Percentiles rank a stretch among this genome's conserved stretches.
Conservation (phyloP, 176 grass and related monocot species). For the Carex scoparia region DNA sequence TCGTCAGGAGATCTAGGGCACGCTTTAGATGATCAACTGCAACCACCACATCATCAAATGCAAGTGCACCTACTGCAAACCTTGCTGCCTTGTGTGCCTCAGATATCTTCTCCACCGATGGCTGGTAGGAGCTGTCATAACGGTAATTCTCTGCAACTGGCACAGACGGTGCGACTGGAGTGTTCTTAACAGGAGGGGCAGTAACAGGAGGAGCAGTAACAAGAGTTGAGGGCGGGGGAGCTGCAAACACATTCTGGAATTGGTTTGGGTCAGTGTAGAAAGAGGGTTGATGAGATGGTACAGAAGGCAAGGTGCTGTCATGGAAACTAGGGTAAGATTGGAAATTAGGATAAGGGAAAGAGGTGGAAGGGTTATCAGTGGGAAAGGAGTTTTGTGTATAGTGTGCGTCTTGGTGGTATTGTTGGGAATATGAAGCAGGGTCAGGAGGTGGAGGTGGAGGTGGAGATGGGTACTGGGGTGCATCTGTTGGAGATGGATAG, state of each 20-base stretch:
- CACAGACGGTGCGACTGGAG: constrained; percentile 26
- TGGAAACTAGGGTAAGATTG: constrained; percentile 94
- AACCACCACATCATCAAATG: constrained; percentile 78
- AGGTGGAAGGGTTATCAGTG: constrained; percentile 41
- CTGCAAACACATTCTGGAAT: constrained; percentile 38
- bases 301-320: constrained; percentile 52
- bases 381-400: constrained; percentile 51
- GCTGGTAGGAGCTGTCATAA: constrained; percentile 88
- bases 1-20: constrained; percentile 78
- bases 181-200: neutral
- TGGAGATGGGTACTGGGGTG: constrained; percentile 35
- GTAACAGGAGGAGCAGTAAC: neutral
- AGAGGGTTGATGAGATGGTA: constrained; percentile 50
- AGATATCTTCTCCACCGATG: constrained; percentile 63
- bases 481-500: constrained; percentile 40
- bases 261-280: constrained; percentile 39
- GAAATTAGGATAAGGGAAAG: constrained; percentile 81
- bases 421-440: constrained; percentile 43
- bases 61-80: constrained; percentile 90
- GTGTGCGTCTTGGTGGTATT: constrained; percentile 36
- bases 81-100: constrained; percentile 94
- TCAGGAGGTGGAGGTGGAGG: constrained; percentile 39
- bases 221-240: constrained; percentile 29
- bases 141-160: constrained; percentile 50
- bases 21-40: constrained; percentile 81